Evolutionary conservation across 805 yeast species (phyloP).

Genomic region (Teunomyces funiuensis): DNA sequence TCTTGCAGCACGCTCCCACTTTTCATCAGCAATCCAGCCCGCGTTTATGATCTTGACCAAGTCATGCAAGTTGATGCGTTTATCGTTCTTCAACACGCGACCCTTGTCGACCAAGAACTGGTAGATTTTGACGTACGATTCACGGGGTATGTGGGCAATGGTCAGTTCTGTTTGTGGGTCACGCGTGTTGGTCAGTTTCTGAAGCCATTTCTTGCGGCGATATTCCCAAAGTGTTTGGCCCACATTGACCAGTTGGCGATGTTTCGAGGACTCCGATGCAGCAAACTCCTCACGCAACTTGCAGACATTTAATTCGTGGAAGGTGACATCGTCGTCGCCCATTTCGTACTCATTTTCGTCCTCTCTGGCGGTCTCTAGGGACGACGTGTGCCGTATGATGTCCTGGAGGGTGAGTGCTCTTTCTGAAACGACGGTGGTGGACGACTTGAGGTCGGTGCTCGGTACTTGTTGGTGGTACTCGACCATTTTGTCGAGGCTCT

Average conservation of each 20-base stretch:
- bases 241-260: slow-evolving; percentile 17
- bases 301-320: slow-evolving; percentile 26
- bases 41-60: slow-evolving; percentile 68
- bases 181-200: slow-evolving; percentile 27
- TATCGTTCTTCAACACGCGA: slow-evolving; percentile 54
- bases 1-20: slow-evolving; percentile 61
- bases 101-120: slow-evolving; percentile 68
- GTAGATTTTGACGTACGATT: slow-evolving; percentile 62
- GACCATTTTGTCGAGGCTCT: slow-evolving; percentile 33
- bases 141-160: slow-evolving; percentile 42
- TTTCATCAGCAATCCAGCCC: slow-evolving; percentile 81
- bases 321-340: slow-evolving; percentile 14
- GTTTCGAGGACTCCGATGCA: slow-evolving; percentile 17
- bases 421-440: slow-evolving; percentile 14
- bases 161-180: slow-evolving; percentile 15
- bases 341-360: slow-evolving; percentile 12
- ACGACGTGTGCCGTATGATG: slow-evolving; percentile 21
- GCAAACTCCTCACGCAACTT: slow-evolving; percentile 33
- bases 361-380: slow-evolving; percentile 11
- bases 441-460: slow-evolving; percentile 12
- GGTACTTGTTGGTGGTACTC: slow-evolving; percentile 18
- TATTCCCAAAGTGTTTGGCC: slow-evolving; percentile 70
- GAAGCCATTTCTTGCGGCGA: slow-evolving; percentile 68
- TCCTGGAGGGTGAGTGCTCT: slow-evolving; percentile 17
- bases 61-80: slow-evolving; percentile 72